Conservation (phyloP, 306 rosid genomes). For the Prinsepia uniflora region DNA sequence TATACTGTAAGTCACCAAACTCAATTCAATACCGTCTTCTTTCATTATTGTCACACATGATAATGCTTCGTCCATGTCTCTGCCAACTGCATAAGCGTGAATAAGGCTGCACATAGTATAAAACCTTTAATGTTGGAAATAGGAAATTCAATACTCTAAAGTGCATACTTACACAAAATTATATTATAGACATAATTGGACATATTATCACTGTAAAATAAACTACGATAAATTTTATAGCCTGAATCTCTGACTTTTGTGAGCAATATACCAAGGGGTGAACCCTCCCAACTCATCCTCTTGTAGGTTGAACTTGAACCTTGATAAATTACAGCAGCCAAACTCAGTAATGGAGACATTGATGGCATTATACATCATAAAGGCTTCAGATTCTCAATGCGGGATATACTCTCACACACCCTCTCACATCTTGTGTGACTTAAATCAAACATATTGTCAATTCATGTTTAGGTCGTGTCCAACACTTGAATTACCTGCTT, state of each 20-base stretch:
- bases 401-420: not conserved
- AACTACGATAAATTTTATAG: not conserved
- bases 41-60: constrained; percentile 89
- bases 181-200: not conserved
- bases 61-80: constrained; percentile 98
- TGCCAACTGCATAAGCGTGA: constrained; percentile 98
- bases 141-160: not conserved
- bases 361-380: not conserved
- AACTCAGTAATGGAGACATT: not conserved
- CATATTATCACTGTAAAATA: not conserved
- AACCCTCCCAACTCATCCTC: not conserved
- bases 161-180: not conserved
- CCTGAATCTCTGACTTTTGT: not conserved
- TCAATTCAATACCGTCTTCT: constrained; percentile 81
- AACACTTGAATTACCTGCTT: not conserved
- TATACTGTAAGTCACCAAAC: constrained; percentile 88
- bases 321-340: not conserved
- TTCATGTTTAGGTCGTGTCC: not conserved
- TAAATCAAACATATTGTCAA: not conserved
- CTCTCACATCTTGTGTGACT: not conserved
- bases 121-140: constrained; percentile 24
- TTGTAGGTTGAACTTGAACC: not conserved
- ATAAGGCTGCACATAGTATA: constrained; percentile 81
- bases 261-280: not conserved
- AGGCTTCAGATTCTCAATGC: not conserved